Conservation (phyloP, 352 stramenopile genomes). For the Phytophthora sansomeana region DNA sequence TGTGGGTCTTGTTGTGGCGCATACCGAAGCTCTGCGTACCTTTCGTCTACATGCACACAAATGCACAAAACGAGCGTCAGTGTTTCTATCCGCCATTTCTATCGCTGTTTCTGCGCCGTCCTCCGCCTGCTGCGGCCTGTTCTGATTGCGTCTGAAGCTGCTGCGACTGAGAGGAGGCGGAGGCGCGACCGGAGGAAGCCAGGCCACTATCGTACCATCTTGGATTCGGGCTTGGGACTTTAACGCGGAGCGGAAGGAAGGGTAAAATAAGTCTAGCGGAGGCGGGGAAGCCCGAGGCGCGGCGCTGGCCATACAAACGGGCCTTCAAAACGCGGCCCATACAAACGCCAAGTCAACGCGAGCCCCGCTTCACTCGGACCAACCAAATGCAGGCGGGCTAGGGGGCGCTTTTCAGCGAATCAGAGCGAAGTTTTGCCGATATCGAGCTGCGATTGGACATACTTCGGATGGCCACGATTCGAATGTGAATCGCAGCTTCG, state of each 20-base stretch:
- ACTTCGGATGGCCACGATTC: conserved; percentile 13
- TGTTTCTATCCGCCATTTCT: conserved; percentile 1
- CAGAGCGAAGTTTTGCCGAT: not conserved
- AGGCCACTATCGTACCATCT: conserved; percentile 69
- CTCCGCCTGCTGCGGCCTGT: not conserved
- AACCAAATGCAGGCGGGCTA: conserved; percentile 61
- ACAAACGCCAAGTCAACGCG: conserved; percentile 71
- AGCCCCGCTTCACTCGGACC: conserved; percentile 65
- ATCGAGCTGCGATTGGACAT: conserved; percentile 5
- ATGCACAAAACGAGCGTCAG: conserved; percentile 31
- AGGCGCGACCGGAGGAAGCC: not conserved
- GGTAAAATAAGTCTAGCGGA: conserved; percentile 79
- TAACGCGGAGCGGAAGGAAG: conserved; percentile 89
- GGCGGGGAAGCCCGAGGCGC: conserved; percentile 38
- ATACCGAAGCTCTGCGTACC: conserved; percentile 99
- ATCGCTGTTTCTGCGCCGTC: not conserved
- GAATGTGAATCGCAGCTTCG: conserved; percentile 17
- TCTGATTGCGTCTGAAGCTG: conserved; percentile 20
- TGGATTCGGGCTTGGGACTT: conserved; percentile 87
- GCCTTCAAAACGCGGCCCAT: conserved; percentile 48
- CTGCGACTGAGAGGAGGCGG: conserved; percentile 25
- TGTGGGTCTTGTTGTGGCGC: conserved; percentile 99
- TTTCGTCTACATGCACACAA: conserved; percentile 95
- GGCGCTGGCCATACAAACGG: conserved; percentile 65
- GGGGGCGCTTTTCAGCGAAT: conserved; percentile 29